These are phyloP conservation scores for Termitomyces titanicus DNA, from an alignment of 768 basidiomycete species.

Conservation along the genomic window DNA sequence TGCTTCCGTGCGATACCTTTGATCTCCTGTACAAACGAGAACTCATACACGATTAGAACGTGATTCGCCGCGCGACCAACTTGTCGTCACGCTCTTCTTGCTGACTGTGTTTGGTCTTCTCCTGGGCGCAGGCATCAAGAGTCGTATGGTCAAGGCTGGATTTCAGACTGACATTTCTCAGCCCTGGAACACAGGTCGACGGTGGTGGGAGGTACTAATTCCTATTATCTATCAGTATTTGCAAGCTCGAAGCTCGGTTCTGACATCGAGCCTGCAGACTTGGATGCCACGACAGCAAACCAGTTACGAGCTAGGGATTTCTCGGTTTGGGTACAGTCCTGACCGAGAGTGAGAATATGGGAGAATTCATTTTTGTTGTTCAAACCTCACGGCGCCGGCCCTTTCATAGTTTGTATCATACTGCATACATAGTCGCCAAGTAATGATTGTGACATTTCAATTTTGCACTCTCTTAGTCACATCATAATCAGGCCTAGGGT, in stretches of 20 bases:
- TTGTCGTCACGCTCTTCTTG: slow-evolving; percentile 89
- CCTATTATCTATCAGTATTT: slow-evolving; percentile 10
- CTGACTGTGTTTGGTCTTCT: slow-evolving; percentile 84
- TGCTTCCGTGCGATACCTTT: slow-evolving; percentile 78
- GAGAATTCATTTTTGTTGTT: slow-evolving; percentile 43
- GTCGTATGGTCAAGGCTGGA: slow-evolving; percentile 76
- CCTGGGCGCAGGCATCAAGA: slow-evolving; percentile 81
- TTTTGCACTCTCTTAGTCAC: slow-evolving; percentile 7
- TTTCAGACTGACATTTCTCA: slow-evolving; percentile 52
- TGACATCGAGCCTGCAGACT: slow-evolving; percentile 35
- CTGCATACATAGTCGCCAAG: neutral
- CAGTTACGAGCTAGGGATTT: slow-evolving; percentile 37
- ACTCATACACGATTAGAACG: slow-evolving; percentile 55
- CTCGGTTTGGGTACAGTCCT: slow-evolving; percentile 44
- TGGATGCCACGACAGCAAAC: slow-evolving; percentile 53
- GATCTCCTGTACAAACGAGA: slow-evolving; percentile 5
- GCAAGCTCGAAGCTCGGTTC: neutral
- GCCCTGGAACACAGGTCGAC: slow-evolving; percentile 53
- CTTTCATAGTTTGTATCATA: neutral
- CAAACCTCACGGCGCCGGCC: slow-evolving; percentile 19
- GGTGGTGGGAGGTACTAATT: slow-evolving; percentile 85
- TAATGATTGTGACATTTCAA: slow-evolving; percentile 1
- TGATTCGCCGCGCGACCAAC: slow-evolving; percentile 92
- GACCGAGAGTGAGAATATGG: slow-evolving; percentile 30
- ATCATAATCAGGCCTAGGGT: neutral